phyloP scores from a whole-genome alignment of 495 filamentous ascomycete genomes.

The Aspergillus conjunctus region DNA sequence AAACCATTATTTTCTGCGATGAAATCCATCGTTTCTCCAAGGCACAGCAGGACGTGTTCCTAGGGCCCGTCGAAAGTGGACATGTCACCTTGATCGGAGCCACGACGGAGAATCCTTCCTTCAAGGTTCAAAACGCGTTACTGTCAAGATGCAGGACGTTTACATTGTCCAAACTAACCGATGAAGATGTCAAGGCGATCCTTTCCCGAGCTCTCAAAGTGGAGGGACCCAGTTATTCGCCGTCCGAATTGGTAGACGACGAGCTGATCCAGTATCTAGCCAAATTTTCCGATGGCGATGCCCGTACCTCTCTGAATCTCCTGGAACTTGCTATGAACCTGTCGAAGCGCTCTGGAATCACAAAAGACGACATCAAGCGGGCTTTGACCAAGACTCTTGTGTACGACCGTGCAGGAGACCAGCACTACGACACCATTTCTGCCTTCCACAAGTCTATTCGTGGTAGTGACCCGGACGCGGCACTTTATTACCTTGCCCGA shows the following conservation, averaged over 20 bases:
- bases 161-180: slow-evolving; percentile 72
- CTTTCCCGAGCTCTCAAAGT: slow-evolving; percentile 68
- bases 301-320: slow-evolving; percentile 87
- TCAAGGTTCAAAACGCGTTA: slow-evolving; percentile 88
- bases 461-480: slow-evolving; percentile 80
- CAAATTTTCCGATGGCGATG: slow-evolving; percentile 87
- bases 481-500: slow-evolving; percentile 89
- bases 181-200: slow-evolving; percentile 70
- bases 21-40: slow-evolving; percentile 96
- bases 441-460: slow-evolving; percentile 96
- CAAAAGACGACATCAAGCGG: slow-evolving; percentile 69
- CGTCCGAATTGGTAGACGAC: slow-evolving; percentile 67
- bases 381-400: slow-evolving; percentile 86
- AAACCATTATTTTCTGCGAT: slow-evolving; percentile 97
- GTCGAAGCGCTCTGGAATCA: slow-evolving; percentile 53
- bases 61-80: slow-evolving; percentile 90
- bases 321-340: slow-evolving; percentile 80
- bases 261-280: slow-evolving; percentile 80
- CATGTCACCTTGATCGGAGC: slow-evolving; percentile 91
- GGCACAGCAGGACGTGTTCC: slow-evolving; percentile 90
- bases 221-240: slow-evolving; percentile 58
- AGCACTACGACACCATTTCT: slow-evolving; percentile 93
- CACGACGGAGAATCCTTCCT: slow-evolving; percentile 95
- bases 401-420: slow-evolving; percentile 92
- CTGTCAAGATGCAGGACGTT: slow-evolving; percentile 90